These are phyloP conservation scores for Scedosporium dehoogii DNA, from an alignment of 2,329 filamentous ascomycete genomes.

Conservation along the genomic window DNA sequence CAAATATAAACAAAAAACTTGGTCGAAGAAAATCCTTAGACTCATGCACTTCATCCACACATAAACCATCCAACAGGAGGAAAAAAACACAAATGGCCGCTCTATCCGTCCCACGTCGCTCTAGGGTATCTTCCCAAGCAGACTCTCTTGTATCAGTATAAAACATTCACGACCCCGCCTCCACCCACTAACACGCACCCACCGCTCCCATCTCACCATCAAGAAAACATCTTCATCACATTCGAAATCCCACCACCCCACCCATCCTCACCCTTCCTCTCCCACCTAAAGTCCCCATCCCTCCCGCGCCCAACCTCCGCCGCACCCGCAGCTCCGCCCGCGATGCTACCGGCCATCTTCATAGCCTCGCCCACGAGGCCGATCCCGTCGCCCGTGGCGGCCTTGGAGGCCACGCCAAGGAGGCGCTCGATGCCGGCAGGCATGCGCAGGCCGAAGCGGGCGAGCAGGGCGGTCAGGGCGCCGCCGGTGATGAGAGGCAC, in stretches of 20 bases:
- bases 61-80: background rate
- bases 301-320: background rate
- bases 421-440: constrained; percentile 53
- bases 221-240: background rate
- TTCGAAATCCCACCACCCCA: constrained; percentile 3
- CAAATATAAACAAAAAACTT: background rate
- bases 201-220: background rate
- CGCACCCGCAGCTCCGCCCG: constrained; percentile 13
- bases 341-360: constrained; percentile 35
- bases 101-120: background rate
- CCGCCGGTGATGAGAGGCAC: constrained; percentile 82
- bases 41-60: background rate
- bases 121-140: background rate
- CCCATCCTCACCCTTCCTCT: constrained; percentile 3
- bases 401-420: constrained; percentile 42
- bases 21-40: background rate
- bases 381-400: constrained; percentile 34
- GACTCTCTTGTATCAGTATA: too few relatives aligned
- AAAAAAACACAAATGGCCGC: background rate
- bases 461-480: constrained; percentile 65
- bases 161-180: too few relatives aligned
- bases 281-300: constrained; percentile 1
- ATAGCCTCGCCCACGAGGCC: constrained; percentile 46
- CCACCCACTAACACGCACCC: too few relatives aligned
- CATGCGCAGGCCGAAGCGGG: constrained; percentile 68